Evolutionary conservation across 345 rosid genomes (phyloP).

Genomic region (Gossypium australe): DNA sequence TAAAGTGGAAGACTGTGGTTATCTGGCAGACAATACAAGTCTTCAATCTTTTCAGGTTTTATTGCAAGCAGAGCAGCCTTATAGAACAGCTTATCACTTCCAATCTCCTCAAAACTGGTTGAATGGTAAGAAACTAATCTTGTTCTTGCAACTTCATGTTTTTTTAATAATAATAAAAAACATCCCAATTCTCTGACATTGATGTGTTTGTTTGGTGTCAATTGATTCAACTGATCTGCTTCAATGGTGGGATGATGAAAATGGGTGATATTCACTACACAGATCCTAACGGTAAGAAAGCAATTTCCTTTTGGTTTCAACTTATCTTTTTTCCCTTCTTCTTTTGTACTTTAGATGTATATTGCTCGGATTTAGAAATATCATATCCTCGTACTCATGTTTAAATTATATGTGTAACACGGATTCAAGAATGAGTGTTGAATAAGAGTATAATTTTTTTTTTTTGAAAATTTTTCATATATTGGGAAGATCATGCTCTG

Average conservation of each 20-base stretch:
- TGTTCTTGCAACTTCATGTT: background rate
- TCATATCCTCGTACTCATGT: background rate
- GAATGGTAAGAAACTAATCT: slow-evolving; percentile 22
- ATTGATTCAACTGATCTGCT: background rate
- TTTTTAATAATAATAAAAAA: no score
- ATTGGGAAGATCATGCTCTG: background rate
- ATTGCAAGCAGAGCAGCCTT: slow-evolving; percentile 6
- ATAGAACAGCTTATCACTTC: slow-evolving; percentile 34
- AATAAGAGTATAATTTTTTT: background rate
- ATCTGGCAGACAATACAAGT: background rate
- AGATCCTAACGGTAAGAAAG: slow-evolving; percentile 31
- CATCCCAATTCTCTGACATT: background rate
- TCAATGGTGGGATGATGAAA: background rate
- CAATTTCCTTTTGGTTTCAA: background rate
- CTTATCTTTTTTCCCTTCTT: background rate
- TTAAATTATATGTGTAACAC: background rate
- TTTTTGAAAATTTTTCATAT: background rate
- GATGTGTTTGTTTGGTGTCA: background rate
- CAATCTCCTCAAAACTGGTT: slow-evolving; percentile 37
- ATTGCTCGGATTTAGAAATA: background rate
- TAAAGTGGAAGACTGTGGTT: background rate
- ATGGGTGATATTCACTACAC: background rate
- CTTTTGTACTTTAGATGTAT: background rate
- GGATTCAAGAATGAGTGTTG: background rate
- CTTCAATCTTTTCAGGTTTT: background rate